Percentiles rank a stretch among this genome's conserved stretches.
Conservation (phyloP, 441 rosid species). For the Erodium texanum region DNA sequence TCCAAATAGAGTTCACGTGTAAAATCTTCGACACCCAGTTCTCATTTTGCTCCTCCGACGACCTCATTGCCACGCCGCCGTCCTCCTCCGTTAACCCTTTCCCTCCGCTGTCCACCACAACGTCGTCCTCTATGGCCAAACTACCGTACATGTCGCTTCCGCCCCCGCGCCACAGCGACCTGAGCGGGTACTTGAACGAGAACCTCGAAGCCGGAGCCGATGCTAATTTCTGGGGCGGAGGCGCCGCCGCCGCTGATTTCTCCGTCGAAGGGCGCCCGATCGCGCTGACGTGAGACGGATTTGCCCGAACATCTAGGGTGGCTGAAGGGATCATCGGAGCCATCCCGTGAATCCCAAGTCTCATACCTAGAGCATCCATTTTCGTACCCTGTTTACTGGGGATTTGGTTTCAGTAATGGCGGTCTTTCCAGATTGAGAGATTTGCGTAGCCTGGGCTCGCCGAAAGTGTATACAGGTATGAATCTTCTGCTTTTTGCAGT, state of each 20-base stretch:
- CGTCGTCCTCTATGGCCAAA: constrained; percentile 47
- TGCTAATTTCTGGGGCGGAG: constrained; percentile 29
- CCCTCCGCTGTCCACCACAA: background rate
- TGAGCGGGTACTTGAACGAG: constrained; percentile 56
- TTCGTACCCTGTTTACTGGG: background rate
- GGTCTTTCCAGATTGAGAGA: too few relatives aligned
- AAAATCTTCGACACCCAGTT: constrained; percentile 86
- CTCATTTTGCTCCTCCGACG: constrained; percentile 30
- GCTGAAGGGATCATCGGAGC: constrained; percentile 44
- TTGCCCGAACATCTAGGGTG: constrained; percentile 40
- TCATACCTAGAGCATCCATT: constrained; percentile 64
- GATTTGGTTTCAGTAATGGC: too few relatives aligned
- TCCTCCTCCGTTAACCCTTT: constrained; percentile 15
- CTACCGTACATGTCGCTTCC: constrained; percentile 44
- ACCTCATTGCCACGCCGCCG: constrained; percentile 15
- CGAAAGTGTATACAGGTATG: background rate
- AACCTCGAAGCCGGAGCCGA: constrained; percentile 33
- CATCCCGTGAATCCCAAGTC: constrained; percentile 40
- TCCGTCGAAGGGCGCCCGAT: constrained; percentile 31
- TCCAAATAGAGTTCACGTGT: constrained; percentile 58
- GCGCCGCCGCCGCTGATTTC: constrained; percentile 25
- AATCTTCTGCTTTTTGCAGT: background rate
- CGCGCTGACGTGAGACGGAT: constrained; percentile 39
- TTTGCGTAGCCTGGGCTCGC: background rate
- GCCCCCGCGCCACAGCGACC: constrained; percentile 49